phyloP scores from a whole-genome alignment of 1,139 yeast genomes.

The Geotrichum australiense region DNA sequence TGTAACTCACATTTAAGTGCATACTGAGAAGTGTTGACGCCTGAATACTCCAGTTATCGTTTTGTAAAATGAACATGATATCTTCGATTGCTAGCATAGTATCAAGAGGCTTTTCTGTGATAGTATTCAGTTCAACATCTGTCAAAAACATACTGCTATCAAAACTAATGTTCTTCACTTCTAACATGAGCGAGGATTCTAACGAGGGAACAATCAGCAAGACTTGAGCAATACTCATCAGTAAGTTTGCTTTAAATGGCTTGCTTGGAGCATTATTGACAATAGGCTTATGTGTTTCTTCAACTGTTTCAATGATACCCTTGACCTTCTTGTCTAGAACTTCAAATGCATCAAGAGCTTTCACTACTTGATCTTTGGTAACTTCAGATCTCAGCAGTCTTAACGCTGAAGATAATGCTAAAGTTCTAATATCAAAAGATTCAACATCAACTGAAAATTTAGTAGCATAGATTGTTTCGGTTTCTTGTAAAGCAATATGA shows the following conservation, averaged over 20 bases:
- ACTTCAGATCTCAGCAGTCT: conserved; percentile 13
- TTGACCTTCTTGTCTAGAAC: conserved; percentile 4
- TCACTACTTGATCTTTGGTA: conserved; percentile 10
- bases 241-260: conserved; percentile 13
- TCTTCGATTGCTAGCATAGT: conserved; percentile 13
- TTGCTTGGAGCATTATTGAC: not conserved
- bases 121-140: conserved; percentile 4
- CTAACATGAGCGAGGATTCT: conserved; percentile 15
- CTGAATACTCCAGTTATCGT: conserved; percentile 17
- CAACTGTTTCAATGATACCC: too few species aligned
- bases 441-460: conserved; percentile 6
- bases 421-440: conserved; percentile 13
- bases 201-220: conserved; percentile 15
- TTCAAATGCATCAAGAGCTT: conserved; percentile 6
- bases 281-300: not conserved
- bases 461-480: conserved; percentile 2
- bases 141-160: conserved; percentile 10
- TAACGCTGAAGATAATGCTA: conserved; percentile 11
- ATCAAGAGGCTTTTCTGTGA: conserved; percentile 11
- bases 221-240: conserved; percentile 8
- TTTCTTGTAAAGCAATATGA: conserved; percentile 8
- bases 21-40: conserved; percentile 17
- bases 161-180: conserved; percentile 9
- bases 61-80: conserved; percentile 13
- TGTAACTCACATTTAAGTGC: conserved; percentile 15